phyloP scores from a whole-genome alignment of 306 rosid genomes.

The Casuarina glauca region DNA sequence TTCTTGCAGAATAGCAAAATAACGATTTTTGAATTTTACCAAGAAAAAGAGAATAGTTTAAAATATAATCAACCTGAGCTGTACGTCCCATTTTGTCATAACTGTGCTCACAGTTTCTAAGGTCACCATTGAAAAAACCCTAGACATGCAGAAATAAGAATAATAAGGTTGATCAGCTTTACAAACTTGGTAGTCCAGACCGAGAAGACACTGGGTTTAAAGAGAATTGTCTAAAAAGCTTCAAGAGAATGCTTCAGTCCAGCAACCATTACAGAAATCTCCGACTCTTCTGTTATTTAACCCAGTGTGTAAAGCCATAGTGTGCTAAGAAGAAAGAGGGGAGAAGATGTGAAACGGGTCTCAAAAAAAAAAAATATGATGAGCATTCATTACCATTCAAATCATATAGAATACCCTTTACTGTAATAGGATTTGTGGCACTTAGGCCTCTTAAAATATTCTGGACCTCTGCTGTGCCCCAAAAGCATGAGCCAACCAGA shows the following conservation, averaged over 20 bases:
- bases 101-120: slow-evolving; percentile 67
- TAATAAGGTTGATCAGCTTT: slow-evolving; percentile 1
- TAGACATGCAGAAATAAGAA: slow-evolving; percentile 32
- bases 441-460: background rate
- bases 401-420: background rate
- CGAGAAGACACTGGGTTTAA: background rate
- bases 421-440: slow-evolving; percentile 12
- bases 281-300: slow-evolving; percentile 12
- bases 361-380: slow-evolving; percentile 14
- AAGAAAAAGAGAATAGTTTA: slow-evolving; percentile 2
- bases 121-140: slow-evolving; percentile 87
- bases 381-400: slow-evolving; percentile 8
- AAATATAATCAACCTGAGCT: slow-evolving; percentile 66
- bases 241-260: background rate
- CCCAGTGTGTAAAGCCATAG: slow-evolving; percentile 1
- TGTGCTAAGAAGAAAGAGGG: slow-evolving; percentile 13
- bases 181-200: background rate
- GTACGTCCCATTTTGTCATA: slow-evolving; percentile 90
- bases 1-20: background rate
- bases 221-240: background rate
- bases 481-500: slow-evolving; percentile 1
- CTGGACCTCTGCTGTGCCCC: slow-evolving; percentile 19
- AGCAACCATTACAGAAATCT: background rate
- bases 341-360: slow-evolving; percentile 11
- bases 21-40: background rate